Conservation (phyloP, 208 protist species). For the Crithidia thermophila region DNA sequence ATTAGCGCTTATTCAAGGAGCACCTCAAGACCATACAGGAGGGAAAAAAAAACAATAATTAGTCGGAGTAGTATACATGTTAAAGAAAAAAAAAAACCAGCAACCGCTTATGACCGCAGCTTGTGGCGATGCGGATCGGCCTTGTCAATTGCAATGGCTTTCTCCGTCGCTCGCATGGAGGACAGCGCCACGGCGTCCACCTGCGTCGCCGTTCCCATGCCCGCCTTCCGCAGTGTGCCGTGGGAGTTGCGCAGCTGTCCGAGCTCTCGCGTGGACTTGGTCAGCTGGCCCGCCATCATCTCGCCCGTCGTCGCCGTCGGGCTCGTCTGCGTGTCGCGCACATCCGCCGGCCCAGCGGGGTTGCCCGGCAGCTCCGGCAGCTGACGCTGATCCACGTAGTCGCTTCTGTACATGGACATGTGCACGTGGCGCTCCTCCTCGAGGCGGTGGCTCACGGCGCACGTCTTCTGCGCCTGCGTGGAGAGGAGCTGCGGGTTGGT, state of each 20-base stretch:
- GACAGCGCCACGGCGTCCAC: conserved; percentile 11
- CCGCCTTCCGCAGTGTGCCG: conserved; percentile 50
- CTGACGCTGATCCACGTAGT: conserved; percentile 64
- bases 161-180: conserved; percentile 57
- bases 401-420: conserved; percentile 69
- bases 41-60: too few relatives aligned
- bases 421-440: conserved; percentile 76
- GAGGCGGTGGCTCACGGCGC: conserved; percentile 56
- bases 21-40: too few relatives aligned
- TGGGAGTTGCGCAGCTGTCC: conserved; percentile 69
- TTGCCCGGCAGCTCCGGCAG: conserved; percentile 77
- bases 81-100: too few relatives aligned
- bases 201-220: conserved; percentile 11
- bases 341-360: conserved; percentile 26
- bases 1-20: too few relatives aligned
- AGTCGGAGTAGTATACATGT: too few relatives aligned
- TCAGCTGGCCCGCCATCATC: conserved; percentile 60
- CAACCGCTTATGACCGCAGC: conserved; percentile 27
- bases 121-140: conserved; percentile 81
- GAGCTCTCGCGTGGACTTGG: conserved; percentile 28
- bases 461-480: conserved; percentile 43
- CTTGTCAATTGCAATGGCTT: conserved; percentile 56
- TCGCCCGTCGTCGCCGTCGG: conserved; percentile 43
- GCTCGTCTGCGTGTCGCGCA: conserved; percentile 42
- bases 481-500: conserved; percentile 74